These are phyloP conservation scores for Hygrocybe punicea DNA, from an alignment of 768 basidiomycete genomes.

Conservation along the genomic window DNA sequence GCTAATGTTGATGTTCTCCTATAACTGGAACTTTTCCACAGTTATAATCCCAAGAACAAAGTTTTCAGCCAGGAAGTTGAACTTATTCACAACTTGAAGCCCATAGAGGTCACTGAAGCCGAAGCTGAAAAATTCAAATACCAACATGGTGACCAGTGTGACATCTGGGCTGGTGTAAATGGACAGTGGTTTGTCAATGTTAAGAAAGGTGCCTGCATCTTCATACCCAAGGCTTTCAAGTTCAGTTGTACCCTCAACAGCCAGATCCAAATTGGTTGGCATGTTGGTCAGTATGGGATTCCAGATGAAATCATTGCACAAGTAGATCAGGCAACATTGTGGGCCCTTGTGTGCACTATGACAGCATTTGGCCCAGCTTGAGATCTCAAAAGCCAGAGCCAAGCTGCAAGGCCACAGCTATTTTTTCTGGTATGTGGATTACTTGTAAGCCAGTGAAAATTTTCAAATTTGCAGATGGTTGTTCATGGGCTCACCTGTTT, in stretches of 20 bases:
- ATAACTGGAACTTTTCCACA: conserved; percentile 98
- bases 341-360: conserved; percentile 92
- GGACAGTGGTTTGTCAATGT: conserved; percentile 98
- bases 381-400: no score
- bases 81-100: conserved; percentile 93
- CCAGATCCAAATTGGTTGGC: conserved; percentile 96
- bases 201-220: conserved; percentile 94
- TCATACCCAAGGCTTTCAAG: conserved; percentile 91
- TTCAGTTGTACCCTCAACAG: conserved; percentile 94
- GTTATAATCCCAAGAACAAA: conserved; percentile 97
- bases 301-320: conserved; percentile 95
- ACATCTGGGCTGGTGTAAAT: conserved; percentile 86
- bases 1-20: conserved; percentile 11
- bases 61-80: conserved; percentile 96
- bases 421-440: no score
- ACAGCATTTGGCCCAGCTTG: no score
- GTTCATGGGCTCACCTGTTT: conserved; percentile 89
- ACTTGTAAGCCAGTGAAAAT: no score
- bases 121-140: conserved; percentile 95
- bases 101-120: conserved; percentile 85
- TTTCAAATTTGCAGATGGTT: no score
- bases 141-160: conserved; percentile 95
- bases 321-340: conserved; percentile 87
- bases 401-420: no score
- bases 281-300: conserved; percentile 93